phyloP scores from a whole-genome alignment of 1,139 yeast species.

The Candida pseudocylindracea region DNA sequence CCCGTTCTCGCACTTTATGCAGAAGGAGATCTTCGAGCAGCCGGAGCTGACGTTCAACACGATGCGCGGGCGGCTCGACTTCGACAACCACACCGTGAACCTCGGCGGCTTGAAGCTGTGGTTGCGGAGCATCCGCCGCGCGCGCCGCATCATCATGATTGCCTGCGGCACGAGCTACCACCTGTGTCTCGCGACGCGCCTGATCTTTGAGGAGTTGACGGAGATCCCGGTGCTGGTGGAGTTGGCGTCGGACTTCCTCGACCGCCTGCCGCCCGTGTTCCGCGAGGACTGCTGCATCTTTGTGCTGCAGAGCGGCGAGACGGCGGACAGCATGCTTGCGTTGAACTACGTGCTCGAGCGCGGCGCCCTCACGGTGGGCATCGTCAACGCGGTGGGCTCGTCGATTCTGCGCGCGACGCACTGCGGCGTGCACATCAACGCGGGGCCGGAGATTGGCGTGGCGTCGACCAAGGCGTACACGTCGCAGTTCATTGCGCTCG shows the following conservation, averaged over 20 bases:
- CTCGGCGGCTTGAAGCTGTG: constrained; percentile 81
- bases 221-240: constrained; percentile 94
- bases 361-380: constrained; percentile 94
- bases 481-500: constrained; percentile 92
- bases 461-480: constrained; percentile 99
- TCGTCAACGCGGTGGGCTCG: constrained; percentile 86
- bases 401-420: constrained; percentile 89
- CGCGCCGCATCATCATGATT: constrained; percentile 92
- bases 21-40: constrained; percentile 96
- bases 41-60: constrained; percentile 97
- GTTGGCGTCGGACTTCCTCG: constrained; percentile 92
- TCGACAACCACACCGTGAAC: constrained; percentile 51
- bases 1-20: constrained; percentile 90
- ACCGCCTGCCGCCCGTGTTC: constrained; percentile 86
- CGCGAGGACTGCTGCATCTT: constrained; percentile 96
- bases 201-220: constrained; percentile 88
- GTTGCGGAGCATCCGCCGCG: constrained; percentile 78
- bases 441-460: constrained; percentile 99
- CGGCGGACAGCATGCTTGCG: constrained; percentile 96
- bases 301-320: constrained; percentile 98
- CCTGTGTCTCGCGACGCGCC: constrained; percentile 92
- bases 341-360: constrained; percentile 90
- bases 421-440: constrained; percentile 98
- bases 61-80: constrained; percentile 98
- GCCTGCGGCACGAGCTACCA: constrained; percentile 99